These are phyloP conservation scores for Geotrichum phurueaensis DNA, from an alignment of 1,139 yeast genomes.

Conservation along the genomic window DNA sequence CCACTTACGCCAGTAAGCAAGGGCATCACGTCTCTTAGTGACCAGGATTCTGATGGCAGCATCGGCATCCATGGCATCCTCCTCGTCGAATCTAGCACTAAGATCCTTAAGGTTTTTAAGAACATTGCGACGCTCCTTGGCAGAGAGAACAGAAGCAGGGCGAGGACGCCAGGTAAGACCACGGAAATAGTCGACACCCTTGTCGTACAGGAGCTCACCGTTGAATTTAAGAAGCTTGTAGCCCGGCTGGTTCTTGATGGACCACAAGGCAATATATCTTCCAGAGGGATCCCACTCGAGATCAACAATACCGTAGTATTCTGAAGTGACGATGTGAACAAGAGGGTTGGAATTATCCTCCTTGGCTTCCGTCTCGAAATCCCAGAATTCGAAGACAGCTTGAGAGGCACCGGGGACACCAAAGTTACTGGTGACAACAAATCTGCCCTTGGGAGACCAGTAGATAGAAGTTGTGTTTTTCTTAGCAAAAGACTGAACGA, in stretches of 20 bases:
- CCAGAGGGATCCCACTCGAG: slow-evolving; percentile 96
- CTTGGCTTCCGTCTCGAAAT: slow-evolving; percentile 53
- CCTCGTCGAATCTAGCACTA: slow-evolving; percentile 89
- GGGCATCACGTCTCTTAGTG: slow-evolving; percentile 71
- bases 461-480: slow-evolving; percentile 67
- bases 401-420: slow-evolving; percentile 51
- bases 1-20: slow-evolving; percentile 84
- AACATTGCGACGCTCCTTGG: slow-evolving; percentile 81
- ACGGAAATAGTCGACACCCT: slow-evolving; percentile 73
- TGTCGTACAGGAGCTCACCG: slow-evolving; percentile 72
- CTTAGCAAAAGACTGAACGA: slow-evolving; percentile 51
- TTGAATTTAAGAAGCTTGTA: slow-evolving; percentile 80
- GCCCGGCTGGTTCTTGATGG: slow-evolving; percentile 83
- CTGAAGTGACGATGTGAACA: slow-evolving; percentile 57
- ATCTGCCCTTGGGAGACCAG: slow-evolving; percentile 95
- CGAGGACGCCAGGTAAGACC: slow-evolving; percentile 97
- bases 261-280: slow-evolving; percentile 75
- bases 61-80: slow-evolving; percentile 94
- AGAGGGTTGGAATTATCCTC: slow-evolving; percentile 50
- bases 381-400: slow-evolving; percentile 67
- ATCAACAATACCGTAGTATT: slow-evolving; percentile 75
- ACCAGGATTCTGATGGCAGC: slow-evolving; percentile 88
- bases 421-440: slow-evolving; percentile 69
- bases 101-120: slow-evolving; percentile 84
- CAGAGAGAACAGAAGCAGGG: slow-evolving; percentile 70